phyloP scores from a whole-genome alignment of 139 green algal genomes.

The Klebsormidium nitens region DNA sequence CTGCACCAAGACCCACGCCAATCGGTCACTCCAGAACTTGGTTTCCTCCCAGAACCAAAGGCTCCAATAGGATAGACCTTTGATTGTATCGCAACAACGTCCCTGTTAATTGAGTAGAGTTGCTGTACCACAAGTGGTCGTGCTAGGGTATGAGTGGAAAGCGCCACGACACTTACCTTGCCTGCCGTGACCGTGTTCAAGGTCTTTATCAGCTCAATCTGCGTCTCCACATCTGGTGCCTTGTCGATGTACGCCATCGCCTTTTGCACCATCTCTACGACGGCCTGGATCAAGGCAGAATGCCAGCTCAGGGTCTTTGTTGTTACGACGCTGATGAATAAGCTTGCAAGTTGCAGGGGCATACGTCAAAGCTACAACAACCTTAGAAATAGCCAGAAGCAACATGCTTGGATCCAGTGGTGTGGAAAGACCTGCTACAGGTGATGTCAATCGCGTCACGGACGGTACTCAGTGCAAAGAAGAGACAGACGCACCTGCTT shows the following conservation, averaged over 20 bases:
- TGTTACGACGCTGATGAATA: neutral
- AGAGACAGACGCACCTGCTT: slow-evolving; percentile 87
- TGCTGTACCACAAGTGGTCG: too few species aligned
- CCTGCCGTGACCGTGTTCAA: slow-evolving; percentile 89
- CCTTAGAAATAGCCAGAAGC: neutral
- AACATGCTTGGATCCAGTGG: too few species aligned
- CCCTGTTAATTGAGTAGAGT: too few species aligned
- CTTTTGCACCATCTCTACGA: slow-evolving; percentile 85
- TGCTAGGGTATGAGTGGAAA: too few species aligned
- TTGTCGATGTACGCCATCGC: slow-evolving; percentile 79
- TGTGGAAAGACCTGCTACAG: slow-evolving; percentile 1
- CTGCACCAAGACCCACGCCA: slow-evolving; percentile 43
- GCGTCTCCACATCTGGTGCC: slow-evolving; percentile 60
- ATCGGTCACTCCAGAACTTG: too few species aligned
- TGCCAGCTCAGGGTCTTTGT: neutral
- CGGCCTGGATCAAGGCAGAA: slow-evolving; percentile 55
- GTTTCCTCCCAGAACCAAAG: too few species aligned
- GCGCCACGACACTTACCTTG: slow-evolving; percentile 52
- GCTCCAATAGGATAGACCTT: too few species aligned
- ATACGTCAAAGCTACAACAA: neutral
- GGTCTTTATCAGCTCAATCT: slow-evolving; percentile 88
- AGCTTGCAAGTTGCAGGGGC: neutral
- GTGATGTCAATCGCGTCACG: neutral
- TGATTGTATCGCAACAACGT: too few species aligned
- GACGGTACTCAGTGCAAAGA: too few species aligned